Conservation (phyloP, 352 stramenopile genomes). For the Discostella stelligera region DNA sequence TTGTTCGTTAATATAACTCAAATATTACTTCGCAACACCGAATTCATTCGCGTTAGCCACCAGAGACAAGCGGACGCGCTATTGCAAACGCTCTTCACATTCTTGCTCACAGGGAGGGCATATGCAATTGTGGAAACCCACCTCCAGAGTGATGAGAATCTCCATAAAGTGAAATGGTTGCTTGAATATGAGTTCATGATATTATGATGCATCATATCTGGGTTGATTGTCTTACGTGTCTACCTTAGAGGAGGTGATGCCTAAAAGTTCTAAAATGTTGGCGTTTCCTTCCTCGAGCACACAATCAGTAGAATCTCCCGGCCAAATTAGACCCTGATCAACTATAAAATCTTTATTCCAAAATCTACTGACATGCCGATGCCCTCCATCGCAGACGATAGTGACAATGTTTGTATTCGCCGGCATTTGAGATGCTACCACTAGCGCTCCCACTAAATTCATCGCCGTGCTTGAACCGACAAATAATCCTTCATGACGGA, state of each 20-base stretch:
- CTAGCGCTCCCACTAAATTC: slow-evolving; percentile 84
- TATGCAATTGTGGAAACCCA: slow-evolving; percentile 33
- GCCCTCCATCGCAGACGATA: slow-evolving; percentile 85
- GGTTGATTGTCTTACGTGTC: background rate
- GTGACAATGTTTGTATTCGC: slow-evolving; percentile 83
- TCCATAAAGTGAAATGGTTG: background rate
- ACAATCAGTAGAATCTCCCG: slow-evolving; percentile 24
- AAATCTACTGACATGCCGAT: slow-evolving; percentile 83
- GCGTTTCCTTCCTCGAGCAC: background rate
- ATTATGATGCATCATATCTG: background rate
- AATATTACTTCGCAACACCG: background rate
- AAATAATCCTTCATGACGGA: slow-evolving; percentile 92
- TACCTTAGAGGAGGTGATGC: background rate
- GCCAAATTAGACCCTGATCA: slow-evolving; percentile 70
- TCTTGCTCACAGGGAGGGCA: slow-evolving; percentile 41
- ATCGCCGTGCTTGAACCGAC: slow-evolving; percentile 86
- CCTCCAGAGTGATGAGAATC: slow-evolving; percentile 5
- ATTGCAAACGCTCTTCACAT: slow-evolving; percentile 49
- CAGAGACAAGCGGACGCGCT: slow-evolving; percentile 19
- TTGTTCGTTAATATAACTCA: background rate
- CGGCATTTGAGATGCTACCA: slow-evolving; percentile 61
- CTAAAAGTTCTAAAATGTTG: slow-evolving; percentile 14
- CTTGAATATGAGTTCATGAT: background rate
- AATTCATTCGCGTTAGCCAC: slow-evolving; percentile 9
- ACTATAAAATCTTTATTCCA: slow-evolving; percentile 85